These are phyloP conservation scores for Aleurites moluccanus DNA, from an alignment of 441 rosid genomes.

Conservation along the genomic window DNA sequence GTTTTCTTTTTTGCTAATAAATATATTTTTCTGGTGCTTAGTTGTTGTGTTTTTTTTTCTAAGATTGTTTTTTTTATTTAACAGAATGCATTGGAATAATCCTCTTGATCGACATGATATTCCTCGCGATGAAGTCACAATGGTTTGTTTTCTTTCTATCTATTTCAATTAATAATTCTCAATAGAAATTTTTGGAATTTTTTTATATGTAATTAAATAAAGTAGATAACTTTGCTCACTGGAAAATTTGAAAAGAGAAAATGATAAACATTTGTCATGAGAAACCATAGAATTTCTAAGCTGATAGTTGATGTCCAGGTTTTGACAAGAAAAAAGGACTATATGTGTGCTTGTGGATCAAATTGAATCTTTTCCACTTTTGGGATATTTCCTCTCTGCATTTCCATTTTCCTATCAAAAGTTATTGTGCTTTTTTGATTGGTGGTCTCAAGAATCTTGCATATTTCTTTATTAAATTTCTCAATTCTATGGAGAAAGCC, in stretches of 20 bases:
- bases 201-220: neutral
- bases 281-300: no score
- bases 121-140: slow-evolving; percentile 68
- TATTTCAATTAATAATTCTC: neutral
- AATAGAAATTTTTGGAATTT: neutral
- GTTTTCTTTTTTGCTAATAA: neutral
- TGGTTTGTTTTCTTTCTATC: slow-evolving; percentile 37
- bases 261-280: neutral
- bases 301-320: no score
- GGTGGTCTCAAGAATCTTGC: slow-evolving; percentile 2
- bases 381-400: neutral
- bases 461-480: neutral
- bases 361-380: slow-evolving; percentile 9
- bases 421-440: slow-evolving; percentile 8
- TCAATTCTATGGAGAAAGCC: neutral
- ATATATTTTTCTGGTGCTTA: slow-evolving; percentile 3
- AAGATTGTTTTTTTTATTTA: slow-evolving; percentile 10
- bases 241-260: neutral
- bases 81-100: slow-evolving; percentile 53
- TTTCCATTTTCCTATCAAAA: neutral
- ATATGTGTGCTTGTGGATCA: neutral
- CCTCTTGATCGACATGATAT: slow-evolving; percentile 58
- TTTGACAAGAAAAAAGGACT: neutral
- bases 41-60: neutral
- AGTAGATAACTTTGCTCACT: neutral